These are phyloP conservation scores for Corchorus capsularis DNA, from an alignment of 345 rosid species.

Conservation along the genomic window DNA sequence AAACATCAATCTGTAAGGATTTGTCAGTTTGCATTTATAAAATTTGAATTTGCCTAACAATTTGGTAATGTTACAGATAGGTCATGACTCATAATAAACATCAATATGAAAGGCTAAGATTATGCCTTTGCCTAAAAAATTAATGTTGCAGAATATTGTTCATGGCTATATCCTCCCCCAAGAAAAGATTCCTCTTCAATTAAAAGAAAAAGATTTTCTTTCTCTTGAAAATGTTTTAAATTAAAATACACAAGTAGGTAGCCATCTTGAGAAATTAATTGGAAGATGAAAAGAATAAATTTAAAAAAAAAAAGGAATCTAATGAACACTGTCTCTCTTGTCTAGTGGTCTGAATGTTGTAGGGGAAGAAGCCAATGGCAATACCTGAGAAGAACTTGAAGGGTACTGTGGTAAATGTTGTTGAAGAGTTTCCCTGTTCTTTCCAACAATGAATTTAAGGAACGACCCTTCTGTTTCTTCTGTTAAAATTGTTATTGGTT, in stretches of 20 bases:
- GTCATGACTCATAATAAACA: neutral
- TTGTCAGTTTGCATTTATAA: constrained; percentile 18
- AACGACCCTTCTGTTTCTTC: constrained; percentile 50
- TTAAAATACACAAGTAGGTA: constrained; percentile 16
- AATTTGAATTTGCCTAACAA: constrained; percentile 2
- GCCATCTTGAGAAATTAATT: constrained; percentile 17
- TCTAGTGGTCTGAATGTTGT: constrained; percentile 53
- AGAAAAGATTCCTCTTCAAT: neutral
- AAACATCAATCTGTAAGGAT: constrained; percentile 6
- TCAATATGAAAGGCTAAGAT: no score
- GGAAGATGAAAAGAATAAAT: constrained; percentile 24
- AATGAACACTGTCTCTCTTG: constrained; percentile 34
- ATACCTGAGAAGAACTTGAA: constrained; percentile 62
- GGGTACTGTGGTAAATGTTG: constrained; percentile 40
- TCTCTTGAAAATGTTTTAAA: neutral
- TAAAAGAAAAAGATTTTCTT: neutral
- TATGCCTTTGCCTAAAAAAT: no score
- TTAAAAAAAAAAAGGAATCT: constrained; percentile 13
- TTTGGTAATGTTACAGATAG: constrained; percentile 2
- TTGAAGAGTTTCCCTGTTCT: constrained; percentile 36
- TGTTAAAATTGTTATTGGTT: neutral
- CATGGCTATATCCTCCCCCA: neutral
- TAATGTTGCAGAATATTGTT: no score
- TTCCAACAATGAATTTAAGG: constrained; percentile 52
- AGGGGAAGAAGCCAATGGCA: constrained; percentile 64